phyloP scores from a whole-genome alignment of 2,329 filamentous ascomycete species.

The Parascedosporium putredinis region DNA sequence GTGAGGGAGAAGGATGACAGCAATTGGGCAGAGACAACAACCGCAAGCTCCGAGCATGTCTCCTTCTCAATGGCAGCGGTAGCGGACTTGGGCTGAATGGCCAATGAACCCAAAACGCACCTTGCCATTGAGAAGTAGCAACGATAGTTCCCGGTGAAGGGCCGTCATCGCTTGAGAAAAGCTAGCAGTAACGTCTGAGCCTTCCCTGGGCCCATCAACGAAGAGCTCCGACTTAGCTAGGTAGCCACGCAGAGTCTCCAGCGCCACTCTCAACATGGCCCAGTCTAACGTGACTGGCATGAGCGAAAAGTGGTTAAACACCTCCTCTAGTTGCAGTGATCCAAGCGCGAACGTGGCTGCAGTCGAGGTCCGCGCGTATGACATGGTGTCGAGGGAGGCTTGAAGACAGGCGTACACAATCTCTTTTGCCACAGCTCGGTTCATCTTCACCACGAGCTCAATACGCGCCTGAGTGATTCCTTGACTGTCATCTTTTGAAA shows the following conservation, averaged over 20 bases:
- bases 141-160: conserved; percentile 38
- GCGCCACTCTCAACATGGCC: conserved; percentile 30
- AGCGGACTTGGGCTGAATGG: not conserved
- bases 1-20: conserved; percentile 33
- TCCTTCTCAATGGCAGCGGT: conserved; percentile 14
- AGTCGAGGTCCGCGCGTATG: conserved; percentile 32
- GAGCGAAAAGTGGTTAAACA: conserved; percentile 38
- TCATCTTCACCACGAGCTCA: conserved; percentile 38
- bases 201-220: not conserved
- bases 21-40: conserved; percentile 35
- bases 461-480: conserved; percentile 33
- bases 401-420: conserved; percentile 37
- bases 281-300: conserved; percentile 35
- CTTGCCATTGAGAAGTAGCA: conserved; percentile 38
- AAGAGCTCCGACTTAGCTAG: not conserved
- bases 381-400: conserved; percentile 41
- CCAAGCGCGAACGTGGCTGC: conserved; percentile 39
- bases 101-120: conserved; percentile 20
- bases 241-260: conserved; percentile 30
- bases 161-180: conserved; percentile 14
- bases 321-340: conserved; percentile 36
- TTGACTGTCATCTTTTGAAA: conserved; percentile 35
- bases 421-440: conserved; percentile 43
- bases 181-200: not conserved
- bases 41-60: conserved; percentile 32